A percentile compares a stretch with the other conserved stretches of the same genome.
Conservation (phyloP, 2,329 filamentous ascomycete species). For the Fusarium subglutinans region DNA sequence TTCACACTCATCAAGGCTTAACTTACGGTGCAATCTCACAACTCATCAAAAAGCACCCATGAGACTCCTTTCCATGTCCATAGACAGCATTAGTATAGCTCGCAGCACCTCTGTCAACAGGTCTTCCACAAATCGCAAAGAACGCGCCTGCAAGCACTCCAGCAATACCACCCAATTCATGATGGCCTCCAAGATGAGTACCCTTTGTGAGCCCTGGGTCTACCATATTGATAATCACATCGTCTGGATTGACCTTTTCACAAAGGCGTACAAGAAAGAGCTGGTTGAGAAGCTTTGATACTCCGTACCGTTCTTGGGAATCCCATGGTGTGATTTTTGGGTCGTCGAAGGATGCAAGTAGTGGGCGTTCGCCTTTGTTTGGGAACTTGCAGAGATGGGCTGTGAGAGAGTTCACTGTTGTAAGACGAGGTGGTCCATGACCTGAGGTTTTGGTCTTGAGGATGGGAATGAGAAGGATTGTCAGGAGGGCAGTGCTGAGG, state of each 20-base stretch:
- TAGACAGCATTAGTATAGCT: conserved; percentile 58
- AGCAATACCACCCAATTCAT: conserved; percentile 7
- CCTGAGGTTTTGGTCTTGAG: conserved; percentile 17
- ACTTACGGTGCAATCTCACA: conserved; percentile 48
- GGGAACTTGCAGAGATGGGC: conserved; percentile 42
- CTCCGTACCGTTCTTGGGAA: conserved; percentile 39
- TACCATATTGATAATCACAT: conserved; percentile 51
- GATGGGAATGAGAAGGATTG: conserved; percentile 40
- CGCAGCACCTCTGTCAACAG: conserved; percentile 52
- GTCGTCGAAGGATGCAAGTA: conserved; percentile 44
- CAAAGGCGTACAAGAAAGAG: conserved; percentile 52
- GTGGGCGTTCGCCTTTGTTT: conserved; percentile 35
- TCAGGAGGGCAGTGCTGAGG: conserved; percentile 43
- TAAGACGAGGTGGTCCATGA: conserved; percentile 32
- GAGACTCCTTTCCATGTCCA: conserved; percentile 58
- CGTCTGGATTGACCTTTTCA: conserved; percentile 45
- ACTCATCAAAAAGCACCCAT: conserved; percentile 61
- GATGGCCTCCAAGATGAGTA: conserved; percentile 34
- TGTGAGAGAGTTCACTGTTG: conserved; percentile 44
- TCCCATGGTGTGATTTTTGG: conserved; percentile 33
- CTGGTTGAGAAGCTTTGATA: conserved; percentile 46
- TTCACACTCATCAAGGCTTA: accelerated
- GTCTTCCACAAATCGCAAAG: conserved; percentile 42
- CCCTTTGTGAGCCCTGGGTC: conserved; percentile 46
- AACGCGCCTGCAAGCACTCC: conserved; percentile 1